phyloP scores from a whole-genome alignment of 176 grass and related monocot genomes.

The Oryza officinalis region DNA sequence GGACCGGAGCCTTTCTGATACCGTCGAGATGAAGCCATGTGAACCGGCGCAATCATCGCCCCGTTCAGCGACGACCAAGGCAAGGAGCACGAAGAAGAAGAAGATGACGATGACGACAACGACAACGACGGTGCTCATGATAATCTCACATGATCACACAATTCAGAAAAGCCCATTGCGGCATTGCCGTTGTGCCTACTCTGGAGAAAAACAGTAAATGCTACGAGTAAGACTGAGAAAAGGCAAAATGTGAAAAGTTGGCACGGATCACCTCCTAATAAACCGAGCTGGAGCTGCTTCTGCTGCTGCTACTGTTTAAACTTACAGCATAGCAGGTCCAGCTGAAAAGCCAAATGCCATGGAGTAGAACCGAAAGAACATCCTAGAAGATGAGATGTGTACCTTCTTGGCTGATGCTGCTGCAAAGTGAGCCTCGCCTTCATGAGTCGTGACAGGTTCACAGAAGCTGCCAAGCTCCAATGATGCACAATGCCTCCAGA shows the following conservation, averaged over 20 bases:
- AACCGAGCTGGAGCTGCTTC: background rate
- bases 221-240: background rate
- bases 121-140: constrained; percentile 12
- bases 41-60: constrained; percentile 36
- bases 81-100: background rate
- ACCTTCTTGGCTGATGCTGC: background rate
- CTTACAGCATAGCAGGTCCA: background rate
- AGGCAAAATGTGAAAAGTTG: background rate
- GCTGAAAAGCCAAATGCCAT: constrained; percentile 21
- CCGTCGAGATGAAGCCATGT: constrained; percentile 15
- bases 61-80: background rate
- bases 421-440: background rate
- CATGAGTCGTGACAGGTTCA: constrained; percentile 4
- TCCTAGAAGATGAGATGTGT: background rate
- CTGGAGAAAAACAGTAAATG: constrained; percentile 34
- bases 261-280: background rate
- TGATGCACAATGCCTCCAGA: constrained; percentile 13
- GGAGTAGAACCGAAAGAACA: background rate
- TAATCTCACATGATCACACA: constrained; percentile 17
- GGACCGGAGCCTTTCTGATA: background rate
- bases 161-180: background rate
- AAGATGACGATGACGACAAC: no score
- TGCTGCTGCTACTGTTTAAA: constrained; percentile 1
- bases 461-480: constrained; percentile 19
- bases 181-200: constrained; percentile 5